Base-by-base conservation (phyloP, 2,329 filamentous ascomycete genomes). In the Cytospora leucostoma region DNA sequence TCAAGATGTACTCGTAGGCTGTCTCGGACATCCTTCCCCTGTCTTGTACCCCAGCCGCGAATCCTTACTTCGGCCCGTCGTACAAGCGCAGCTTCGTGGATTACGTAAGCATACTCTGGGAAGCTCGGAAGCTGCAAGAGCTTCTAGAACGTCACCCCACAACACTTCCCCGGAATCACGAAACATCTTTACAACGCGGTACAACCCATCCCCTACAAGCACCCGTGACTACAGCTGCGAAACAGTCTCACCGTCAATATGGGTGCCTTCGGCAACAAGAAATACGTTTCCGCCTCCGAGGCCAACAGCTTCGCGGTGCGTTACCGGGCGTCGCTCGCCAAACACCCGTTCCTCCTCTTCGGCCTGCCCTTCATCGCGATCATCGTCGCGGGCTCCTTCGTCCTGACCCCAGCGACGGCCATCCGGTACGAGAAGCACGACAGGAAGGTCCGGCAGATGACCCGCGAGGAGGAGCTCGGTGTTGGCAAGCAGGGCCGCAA, bases 371-470 rank as follows among this genome's bases (percentile, higher is more conserved):
- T 99, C 76, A 85, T 99, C 68, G 80, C 86, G 62, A 88, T 96
- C 64, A 97, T 99, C 73, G 86, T 99, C 33, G 92, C 89, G 1
- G 94, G 93, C 0, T 96, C 92, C 3, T 99, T 99, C 76, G 90
- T 96, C 70, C 84, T 99, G 56, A 98, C 95, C 0, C 95, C 94
- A 1, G 95, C 94, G 6, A 94, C 96, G 27, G 95, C 96, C 15
- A 82, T 99, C 56, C 86, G 96, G 64, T 99, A 98, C 77, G 95
- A 99, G 79, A 87, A 91, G 67, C 88, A 97, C 73, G 95, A 99
- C 74, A 87, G 92, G 67, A 94, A 92, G 78, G 92, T 97, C 65
- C 85, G 90, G 71, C 90, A 93, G 78, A 77, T 98, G 78, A 90
- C 86, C 65, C 87, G 90, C 70, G 91, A 97, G 64, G 93, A 99